Evolutionary conservation across 257 asterid genomes (phyloP).

Genomic region (Plantago ovata): DNA sequence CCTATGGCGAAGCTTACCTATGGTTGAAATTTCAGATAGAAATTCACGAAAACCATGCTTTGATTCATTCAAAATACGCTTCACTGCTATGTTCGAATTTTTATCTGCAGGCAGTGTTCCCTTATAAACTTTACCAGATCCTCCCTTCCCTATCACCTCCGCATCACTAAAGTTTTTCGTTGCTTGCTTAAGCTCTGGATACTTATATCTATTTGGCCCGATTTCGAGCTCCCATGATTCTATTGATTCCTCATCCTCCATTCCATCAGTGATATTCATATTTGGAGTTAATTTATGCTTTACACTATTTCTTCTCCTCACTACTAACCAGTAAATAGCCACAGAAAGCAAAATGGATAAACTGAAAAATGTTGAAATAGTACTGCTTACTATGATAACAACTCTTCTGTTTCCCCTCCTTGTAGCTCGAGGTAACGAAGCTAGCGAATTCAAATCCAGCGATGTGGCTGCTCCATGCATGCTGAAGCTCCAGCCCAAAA

Average conservation of each 20-base stretch:
- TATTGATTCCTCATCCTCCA: slow-evolving; percentile 11
- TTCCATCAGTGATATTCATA: too few species aligned
- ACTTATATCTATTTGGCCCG: slow-evolving; percentile 35
- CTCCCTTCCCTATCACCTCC: slow-evolving; percentile 41
- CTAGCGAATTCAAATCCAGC: slow-evolving; percentile 20
- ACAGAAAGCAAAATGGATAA: slow-evolving; percentile 1
- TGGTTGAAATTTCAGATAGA: slow-evolving; percentile 35
- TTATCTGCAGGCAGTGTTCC: slow-evolving; percentile 23
- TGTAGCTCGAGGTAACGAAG: slow-evolving; percentile 24
- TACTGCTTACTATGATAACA: neutral
- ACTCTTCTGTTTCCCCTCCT: neutral
- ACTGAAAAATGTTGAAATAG: neutral
- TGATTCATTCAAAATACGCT: slow-evolving; percentile 31
- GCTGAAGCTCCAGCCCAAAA: slow-evolving; percentile 44
- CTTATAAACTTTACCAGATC: slow-evolving; percentile 42
- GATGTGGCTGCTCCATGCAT: slow-evolving; percentile 27
- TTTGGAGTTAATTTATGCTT: too few species aligned
- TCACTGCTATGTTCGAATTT: slow-evolving; percentile 30
- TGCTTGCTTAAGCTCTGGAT: slow-evolving; percentile 33
- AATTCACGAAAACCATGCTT: slow-evolving; percentile 35
- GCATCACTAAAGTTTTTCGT: slow-evolving; percentile 35
- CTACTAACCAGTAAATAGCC: slow-evolving; percentile 7
- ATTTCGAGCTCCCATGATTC: slow-evolving; percentile 45
- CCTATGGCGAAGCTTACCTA: slow-evolving; percentile 39
- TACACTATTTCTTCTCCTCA: slow-evolving; percentile 22